Evolutionary conservation across 2,329 filamentous ascomycete species (phyloP), one percentile per base, ranked within the genome.

Genomic region (Beauveria medogensis): DNA sequence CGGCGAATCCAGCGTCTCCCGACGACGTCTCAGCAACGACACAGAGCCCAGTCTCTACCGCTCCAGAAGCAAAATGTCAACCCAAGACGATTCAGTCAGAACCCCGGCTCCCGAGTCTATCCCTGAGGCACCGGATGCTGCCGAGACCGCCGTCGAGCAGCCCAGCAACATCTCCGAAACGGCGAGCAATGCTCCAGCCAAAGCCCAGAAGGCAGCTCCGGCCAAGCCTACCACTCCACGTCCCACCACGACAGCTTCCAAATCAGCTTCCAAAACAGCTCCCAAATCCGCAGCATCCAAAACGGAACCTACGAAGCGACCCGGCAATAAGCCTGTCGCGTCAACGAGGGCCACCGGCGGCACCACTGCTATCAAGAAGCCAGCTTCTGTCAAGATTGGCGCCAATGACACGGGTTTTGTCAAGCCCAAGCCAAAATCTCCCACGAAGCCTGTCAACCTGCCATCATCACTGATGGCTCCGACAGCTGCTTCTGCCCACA

Each of bases 401-500:
- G 68, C 69, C 26, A 63, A 69, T n/a, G 72, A 74, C 30, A 70
- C 75, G 7, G 76, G 73, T 2, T 81, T 81, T 63, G 74, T 78
- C 30, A 87, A 86, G 68, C 82, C 84, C 9, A 87, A 85, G 69
- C 74, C 80, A 46, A 86, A 84, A 71, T 90, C 88, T 12, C 86
- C 86, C 2, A 91, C 89, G 2, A 83, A 85, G 60, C 87, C 88
- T 10, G 77, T 86, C 56, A 83, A 82, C 61, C 76, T 91, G 1
- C 85, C 88, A 9, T 77, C 87, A 10, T 86, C 87, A 61, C 76
- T 91, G 34, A 88, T 80, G 26, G 85, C 87, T 6, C 88, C 86
- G 37, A 92, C 89, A 3, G 83, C 88, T 26, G 80, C 89, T 0
- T 91, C 85, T 1, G 83, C 82, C 18, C 86, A 85, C 16, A 90